phyloP scores from a whole-genome alignment of 257 asterid genomes.

The Lavandula angustifolia region DNA sequence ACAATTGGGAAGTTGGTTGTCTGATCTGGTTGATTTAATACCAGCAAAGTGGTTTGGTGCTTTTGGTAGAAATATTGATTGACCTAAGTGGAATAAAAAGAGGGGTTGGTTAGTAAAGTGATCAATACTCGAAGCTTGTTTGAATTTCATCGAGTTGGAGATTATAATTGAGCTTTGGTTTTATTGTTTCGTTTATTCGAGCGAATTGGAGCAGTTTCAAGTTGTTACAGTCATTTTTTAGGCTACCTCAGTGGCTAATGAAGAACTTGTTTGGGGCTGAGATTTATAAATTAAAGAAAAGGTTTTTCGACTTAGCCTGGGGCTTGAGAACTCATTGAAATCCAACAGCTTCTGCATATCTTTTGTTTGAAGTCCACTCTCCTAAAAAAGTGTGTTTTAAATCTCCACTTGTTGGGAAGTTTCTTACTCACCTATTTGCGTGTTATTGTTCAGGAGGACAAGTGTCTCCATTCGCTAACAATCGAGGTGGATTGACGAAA shows the following conservation, averaged over 20 bases:
- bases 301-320: neutral
- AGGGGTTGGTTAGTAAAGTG: slow-evolving; percentile 7
- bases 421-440: neutral
- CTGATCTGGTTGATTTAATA: slow-evolving; percentile 11
- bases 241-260: slow-evolving; percentile 1
- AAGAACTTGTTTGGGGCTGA: slow-evolving; percentile 13
- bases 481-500: slow-evolving; percentile 54
- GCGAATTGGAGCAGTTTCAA: neutral
- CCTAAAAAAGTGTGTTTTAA: neutral
- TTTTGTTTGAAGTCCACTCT: too few species aligned
- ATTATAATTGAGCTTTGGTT: neutral
- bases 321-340: slow-evolving; percentile 18
- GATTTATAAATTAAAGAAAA: neutral
- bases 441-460: slow-evolving; percentile 48
- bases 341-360: slow-evolving; percentile 2
- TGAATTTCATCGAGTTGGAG: neutral
- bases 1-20: slow-evolving; percentile 5
- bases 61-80: neutral
- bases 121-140: neutral
- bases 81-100: neutral
- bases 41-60: neutral
- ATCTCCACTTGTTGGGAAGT: slow-evolving; percentile 4
- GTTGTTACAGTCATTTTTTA: slow-evolving; percentile 6
- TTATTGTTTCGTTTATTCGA: slow-evolving; percentile 5
- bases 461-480: slow-evolving; percentile 37